phyloP scores from a whole-genome alignment of 1,284 basidiomycete species.

The Ustilago nuda region DNA sequence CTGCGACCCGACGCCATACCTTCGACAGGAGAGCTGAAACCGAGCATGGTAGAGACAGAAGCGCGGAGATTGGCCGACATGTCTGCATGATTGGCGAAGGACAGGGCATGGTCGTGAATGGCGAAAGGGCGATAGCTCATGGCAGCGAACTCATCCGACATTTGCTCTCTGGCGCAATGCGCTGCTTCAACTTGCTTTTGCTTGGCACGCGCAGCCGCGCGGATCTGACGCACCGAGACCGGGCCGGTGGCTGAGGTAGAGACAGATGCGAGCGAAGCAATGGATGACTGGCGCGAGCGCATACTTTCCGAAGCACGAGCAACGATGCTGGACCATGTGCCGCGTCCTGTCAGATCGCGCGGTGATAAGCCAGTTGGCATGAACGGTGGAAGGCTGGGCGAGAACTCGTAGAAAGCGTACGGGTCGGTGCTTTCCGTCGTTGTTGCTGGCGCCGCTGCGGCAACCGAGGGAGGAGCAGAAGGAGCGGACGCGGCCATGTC shows the following conservation, averaged over 20 bases:
- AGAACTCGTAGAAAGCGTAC: constrained; percentile 59
- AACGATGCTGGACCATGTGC: constrained; percentile 60
- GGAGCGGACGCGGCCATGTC: neutral
- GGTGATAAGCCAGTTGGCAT: constrained; percentile 51
- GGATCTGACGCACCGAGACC: constrained; percentile 54
- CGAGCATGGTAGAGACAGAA: constrained; percentile 11
- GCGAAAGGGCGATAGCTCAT: constrained; percentile 54
- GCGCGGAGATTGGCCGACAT: constrained; percentile 5
- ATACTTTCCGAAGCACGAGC: constrained; percentile 44
- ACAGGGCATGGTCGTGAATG: constrained; percentile 50
- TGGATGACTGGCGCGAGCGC: constrained; percentile 36
- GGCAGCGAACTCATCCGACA: constrained; percentile 41
- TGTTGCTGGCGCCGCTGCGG: neutral
- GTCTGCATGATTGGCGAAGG: constrained; percentile 13
- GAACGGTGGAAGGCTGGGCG: constrained; percentile 59
- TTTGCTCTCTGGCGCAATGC: constrained; percentile 34
- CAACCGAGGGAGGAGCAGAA: neutral
- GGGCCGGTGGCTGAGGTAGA: constrained; percentile 29
- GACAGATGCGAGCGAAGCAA: constrained; percentile 28
- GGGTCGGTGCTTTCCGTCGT: constrained; percentile 24
- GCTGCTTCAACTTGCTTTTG: constrained; percentile 35
- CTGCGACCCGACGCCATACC: constrained; percentile 11
- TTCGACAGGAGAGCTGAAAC: neutral
- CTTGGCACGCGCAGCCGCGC: constrained; percentile 47
- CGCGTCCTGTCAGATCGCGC: constrained; percentile 53